Evolutionary conservation across 2,329 filamentous ascomycete species (phyloP), one percentile per base, ranked within the genome.

Genomic region (Aureobasidium mangrovei): DNA sequence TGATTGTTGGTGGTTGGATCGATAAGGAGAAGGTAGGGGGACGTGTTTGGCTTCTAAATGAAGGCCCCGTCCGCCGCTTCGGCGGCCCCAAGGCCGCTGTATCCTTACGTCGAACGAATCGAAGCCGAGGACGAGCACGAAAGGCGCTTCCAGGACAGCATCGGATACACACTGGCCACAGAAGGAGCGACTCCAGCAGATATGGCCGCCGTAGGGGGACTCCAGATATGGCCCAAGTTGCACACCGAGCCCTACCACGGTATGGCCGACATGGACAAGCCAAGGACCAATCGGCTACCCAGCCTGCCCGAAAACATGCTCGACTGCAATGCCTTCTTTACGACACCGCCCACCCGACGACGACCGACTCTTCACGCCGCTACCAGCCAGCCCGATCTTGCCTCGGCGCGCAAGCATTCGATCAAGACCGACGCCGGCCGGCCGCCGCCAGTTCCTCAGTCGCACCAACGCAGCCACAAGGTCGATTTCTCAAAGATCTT

Each of bases 361-460:
- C 41, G 39, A 7, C 43, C 54, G n/a, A 53, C 55, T 63, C 64
- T 56, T 62, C 61, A 54, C 45, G 48, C 46, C 33, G 47, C 31
- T 3, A 31, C 36, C 43, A 53, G 52, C 27, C 47, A 47, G 10
- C 45, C 53, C 7, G 41, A 45, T 27, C 27, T 55, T 18, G 35
- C 64, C 9, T 64, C 65, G 64, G 62, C 64, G 26, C 63, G 64
- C 63, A 26, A 64, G 64, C 35, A 62, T 58, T 24, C 60, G 57
- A 46, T 46, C 29, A 29, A 29, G 45, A 54, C 40, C 58, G 52
- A 49, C 12, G 35, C 53, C n/a, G 33, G 41, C 10, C 10, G 26
- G 2, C 47, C 47, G 39, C 47, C 47, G 31, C 47, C 47, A n/a
- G 18, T 45, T 9, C 52, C 41, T 10, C 49, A 53, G 27, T n/a